These are phyloP conservation scores for Fusarium sp. DNA, from an alignment of 2,329 filamentous ascomycete species.

Conservation along the genomic window DNA sequence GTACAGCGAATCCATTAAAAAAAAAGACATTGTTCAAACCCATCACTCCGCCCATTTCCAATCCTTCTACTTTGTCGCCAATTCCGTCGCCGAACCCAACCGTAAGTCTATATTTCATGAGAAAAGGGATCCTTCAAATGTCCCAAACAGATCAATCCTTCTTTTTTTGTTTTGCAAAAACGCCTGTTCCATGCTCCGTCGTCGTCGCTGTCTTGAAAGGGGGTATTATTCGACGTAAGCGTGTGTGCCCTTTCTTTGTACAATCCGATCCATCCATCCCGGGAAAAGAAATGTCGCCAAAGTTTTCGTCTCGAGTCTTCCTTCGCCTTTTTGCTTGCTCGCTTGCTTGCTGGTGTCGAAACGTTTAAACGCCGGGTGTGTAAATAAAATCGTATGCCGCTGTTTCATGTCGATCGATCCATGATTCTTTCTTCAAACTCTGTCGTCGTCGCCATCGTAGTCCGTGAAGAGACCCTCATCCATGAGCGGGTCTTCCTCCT, in stretches of 20 bases:
- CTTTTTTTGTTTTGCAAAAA: slow-evolving; percentile 39
- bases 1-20: slow-evolving; percentile 33
- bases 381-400: slow-evolving; percentile 26
- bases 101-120: slow-evolving; percentile 41
- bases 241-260: slow-evolving; percentile 36
- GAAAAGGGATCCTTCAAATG: slow-evolving; percentile 10
- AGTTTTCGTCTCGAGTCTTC: slow-evolving; percentile 35
- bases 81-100: slow-evolving; percentile 36
- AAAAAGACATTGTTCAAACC: slow-evolving; percentile 23
- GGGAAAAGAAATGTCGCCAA: slow-evolving; percentile 42
- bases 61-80: slow-evolving; percentile 31
- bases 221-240: slow-evolving; percentile 37
- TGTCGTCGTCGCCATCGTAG: slow-evolving; percentile 50
- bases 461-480: slow-evolving; percentile 48
- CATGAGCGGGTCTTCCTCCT: slow-evolving; percentile 55
- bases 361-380: slow-evolving; percentile 37
- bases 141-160: slow-evolving; percentile 35
- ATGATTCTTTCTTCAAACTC: slow-evolving; percentile 40
- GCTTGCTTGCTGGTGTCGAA: slow-evolving; percentile 21
- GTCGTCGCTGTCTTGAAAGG: slow-evolving; percentile 35
- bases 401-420: neutral
- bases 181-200: slow-evolving; percentile 37
- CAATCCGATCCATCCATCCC: slow-evolving; percentile 40
- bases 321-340: slow-evolving; percentile 17
- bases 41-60: slow-evolving; percentile 4